Evolutionary conservation across 192 early-diverging fungal genomes (phyloP), one percentile per base, ranked within the genome.

Genomic region (Thamnidium elegans): DNA sequence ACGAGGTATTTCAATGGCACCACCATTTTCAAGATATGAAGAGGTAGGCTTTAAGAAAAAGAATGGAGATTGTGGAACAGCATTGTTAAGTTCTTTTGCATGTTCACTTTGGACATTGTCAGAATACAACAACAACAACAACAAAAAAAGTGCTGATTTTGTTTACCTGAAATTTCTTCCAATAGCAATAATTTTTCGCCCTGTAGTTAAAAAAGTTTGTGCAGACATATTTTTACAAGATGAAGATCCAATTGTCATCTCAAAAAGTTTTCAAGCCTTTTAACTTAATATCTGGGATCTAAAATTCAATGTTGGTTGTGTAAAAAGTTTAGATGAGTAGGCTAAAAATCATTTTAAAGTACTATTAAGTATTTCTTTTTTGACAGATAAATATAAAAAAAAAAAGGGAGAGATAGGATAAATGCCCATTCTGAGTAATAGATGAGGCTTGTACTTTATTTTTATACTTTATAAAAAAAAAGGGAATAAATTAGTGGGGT

Each of bases 31-130:
- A 45, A 94, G 74, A 69, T 88, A 93, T 17, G 92, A 91, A 43
- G 91, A 88, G 1, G 91, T 86, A 19, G 95, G 95, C 80, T 98
- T 98, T 43, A 98, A 81, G 76, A 98, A 98, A 73, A 95, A 92
- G 68, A 96, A 88, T 20, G 96, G 96, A 8, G 79, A 66, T 43
- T 75, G 89, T 0, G 96, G 96, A 19, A 96, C 90, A 21, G 90
- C 82, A 75, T 93, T 96, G 26, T 88, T 88, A 8, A 98, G 85
- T 76, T 98, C 94, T 65, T 92, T 91, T 31, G 96, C 96, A 66
- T 98, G 96, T 56, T 94, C 91, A 62, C 89, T 89, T 15, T 34
- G 48, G 5, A 13, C 3, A 15, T 4, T 34, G 11, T 10, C 21
- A 32, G 26, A 47, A 21, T 14, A 20, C 8, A 39, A 17, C 0